phyloP scores from a whole-genome alignment of 495 filamentous ascomycete species.

The Bombardia bombarda region DNA sequence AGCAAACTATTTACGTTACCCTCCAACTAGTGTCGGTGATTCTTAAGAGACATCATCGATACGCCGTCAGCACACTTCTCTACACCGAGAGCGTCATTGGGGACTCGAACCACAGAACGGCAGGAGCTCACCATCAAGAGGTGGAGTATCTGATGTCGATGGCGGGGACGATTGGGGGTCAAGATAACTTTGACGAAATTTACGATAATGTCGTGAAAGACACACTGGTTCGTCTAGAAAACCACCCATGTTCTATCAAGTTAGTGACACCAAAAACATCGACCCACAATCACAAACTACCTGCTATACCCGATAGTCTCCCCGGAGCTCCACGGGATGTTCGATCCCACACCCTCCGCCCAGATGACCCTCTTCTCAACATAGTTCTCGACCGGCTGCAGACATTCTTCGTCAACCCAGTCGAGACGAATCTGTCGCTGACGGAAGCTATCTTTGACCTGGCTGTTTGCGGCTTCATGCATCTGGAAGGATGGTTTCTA shows the following conservation, averaged over 20 bases:
- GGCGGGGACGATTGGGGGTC: constrained; percentile 61
- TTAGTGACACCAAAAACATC: constrained; percentile 47
- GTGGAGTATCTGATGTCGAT: constrained; percentile 65
- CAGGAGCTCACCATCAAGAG: constrained; percentile 74
- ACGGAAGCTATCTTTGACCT: constrained; percentile 79
- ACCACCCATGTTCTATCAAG: constrained; percentile 62
- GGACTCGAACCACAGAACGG: constrained; percentile 50
- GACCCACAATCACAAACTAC: constrained; percentile 42
- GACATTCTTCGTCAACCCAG: constrained; percentile 79
- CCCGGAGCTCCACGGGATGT: constrained; percentile 48
- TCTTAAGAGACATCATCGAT: constrained; percentile 77
- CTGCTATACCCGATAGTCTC: constrained; percentile 40
- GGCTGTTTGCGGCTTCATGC: constrained; percentile 72
- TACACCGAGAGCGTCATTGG: constrained; percentile 50
- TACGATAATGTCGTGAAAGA: constrained; percentile 83
- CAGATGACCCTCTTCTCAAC: constrained; percentile 69
- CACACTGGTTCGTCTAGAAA: constrained; percentile 66
- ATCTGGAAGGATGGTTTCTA: constrained; percentile 83
- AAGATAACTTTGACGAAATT: constrained; percentile 63
- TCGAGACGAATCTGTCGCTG: constrained; percentile 80
- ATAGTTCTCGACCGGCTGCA: constrained; percentile 61
- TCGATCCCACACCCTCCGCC: constrained; percentile 50
- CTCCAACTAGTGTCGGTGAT: constrained; percentile 78
- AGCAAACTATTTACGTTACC: constrained; percentile 82
- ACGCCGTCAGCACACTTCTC: constrained; percentile 69